Conservation (phyloP, 257 asterid genomes). For the Solanum peruvianum region DNA sequence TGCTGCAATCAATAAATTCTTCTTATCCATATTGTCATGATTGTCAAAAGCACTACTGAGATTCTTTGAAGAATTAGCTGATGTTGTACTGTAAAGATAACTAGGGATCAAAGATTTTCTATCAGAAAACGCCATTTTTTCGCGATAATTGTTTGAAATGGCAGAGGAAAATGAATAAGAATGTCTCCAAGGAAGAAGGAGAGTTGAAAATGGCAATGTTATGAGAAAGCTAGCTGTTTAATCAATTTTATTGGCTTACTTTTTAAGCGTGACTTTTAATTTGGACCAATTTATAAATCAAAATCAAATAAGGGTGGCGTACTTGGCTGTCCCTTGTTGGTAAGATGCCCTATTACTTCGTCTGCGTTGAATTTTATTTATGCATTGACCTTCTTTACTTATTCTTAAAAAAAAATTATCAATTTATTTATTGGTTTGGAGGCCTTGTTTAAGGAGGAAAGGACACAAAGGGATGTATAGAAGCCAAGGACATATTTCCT, state of each 20-base stretch:
- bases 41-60: neutral
- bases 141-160: neutral
- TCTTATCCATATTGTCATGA: neutral
- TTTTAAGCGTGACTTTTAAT: neutral
- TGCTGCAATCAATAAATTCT: conserved; percentile 29
- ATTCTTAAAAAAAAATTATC: neutral
- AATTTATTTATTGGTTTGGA: neutral
- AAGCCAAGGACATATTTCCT: neutral
- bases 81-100: neutral
- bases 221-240: neutral
- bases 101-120: neutral
- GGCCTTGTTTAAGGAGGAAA: neutral
- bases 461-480: neutral
- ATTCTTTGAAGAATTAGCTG: neutral
- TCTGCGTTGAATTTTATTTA: neutral
- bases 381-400: neutral
- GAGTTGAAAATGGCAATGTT: neutral
- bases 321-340: neutral
- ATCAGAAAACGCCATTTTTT: neutral
- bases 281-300: neutral
- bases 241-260: neutral
- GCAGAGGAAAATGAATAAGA: neutral
- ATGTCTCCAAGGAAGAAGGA: neutral
- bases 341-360: neutral
- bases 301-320: neutral